phyloP scores from a whole-genome alignment of 495 filamentous ascomycete species.

The Aspergillus bridgeri region DNA sequence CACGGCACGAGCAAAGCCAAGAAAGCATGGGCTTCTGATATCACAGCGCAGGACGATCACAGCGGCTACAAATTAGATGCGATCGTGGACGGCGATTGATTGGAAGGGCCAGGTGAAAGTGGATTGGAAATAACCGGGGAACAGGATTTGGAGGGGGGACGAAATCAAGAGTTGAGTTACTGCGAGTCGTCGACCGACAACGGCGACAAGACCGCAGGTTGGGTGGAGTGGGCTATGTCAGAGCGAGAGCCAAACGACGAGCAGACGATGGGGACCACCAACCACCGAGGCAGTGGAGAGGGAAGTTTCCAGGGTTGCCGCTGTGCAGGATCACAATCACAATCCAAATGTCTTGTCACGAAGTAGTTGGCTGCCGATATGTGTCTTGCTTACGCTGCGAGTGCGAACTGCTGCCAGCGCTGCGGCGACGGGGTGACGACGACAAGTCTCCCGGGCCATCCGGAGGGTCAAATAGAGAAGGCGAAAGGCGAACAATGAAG shows the following conservation, averaged over 20 bases:
- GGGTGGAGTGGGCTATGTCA: not conserved
- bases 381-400: not conserved
- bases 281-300: not conserved
- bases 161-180: not conserved
- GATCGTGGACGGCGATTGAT: constrained; percentile 5
- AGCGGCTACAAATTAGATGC: not conserved
- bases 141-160: constrained; percentile 3
- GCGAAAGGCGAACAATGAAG: not conserved
- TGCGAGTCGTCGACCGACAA: too few species aligned
- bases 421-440: not conserved
- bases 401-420: not conserved
- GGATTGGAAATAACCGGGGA: constrained; percentile 6
- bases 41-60: not conserved
- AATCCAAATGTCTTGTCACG: not conserved
- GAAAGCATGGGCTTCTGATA: not conserved
- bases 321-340: not conserved
- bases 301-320: not conserved
- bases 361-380: not conserved
- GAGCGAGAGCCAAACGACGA: not conserved
- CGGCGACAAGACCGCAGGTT: not conserved
- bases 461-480: not conserved
- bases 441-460: not conserved
- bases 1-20: not conserved
- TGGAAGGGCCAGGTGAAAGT: not conserved
- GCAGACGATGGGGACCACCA: not conserved